Base-by-base conservation (phyloP, 2,329 filamentous ascomycete genomes). In the Westerdykella sp. region DNA sequence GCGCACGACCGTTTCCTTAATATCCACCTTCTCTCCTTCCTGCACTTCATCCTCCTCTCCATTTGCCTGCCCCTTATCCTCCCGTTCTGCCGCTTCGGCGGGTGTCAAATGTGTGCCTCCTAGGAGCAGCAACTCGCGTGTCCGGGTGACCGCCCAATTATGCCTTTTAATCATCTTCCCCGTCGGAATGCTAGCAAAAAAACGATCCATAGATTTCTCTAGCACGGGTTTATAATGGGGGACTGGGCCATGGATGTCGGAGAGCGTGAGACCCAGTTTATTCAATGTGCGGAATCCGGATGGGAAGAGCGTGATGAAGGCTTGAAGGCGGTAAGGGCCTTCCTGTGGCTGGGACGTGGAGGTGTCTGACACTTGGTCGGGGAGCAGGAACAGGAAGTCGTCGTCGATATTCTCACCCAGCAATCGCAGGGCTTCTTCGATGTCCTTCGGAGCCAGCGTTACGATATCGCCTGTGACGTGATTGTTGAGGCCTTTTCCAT, bases 161-260 rank as follows among this genome's bases (percentile, higher is more conserved):
- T 66, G 65, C 5, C 81, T 64, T 56, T 73, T 73, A 1, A 83
- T 77, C 11, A 75, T 69, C 48, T 69, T 73, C 1, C 79, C 79
- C 1, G 72, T 67, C 10, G 76, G 72, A 0, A 83, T 39, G 11
- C 61, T 59, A 1, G 73, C 70, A 56, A 83, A 83, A 62, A 78
- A 83, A 1, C 76, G 66, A 55, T 84, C 79, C 80, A 83, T 83
- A 40, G 70, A 74, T 39, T 67, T 72, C 52, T 77, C 75, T 0
- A 84, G 53, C 53, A 80, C 82, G 37, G 69, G 60, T 25, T 56
- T 63, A 55, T 83, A 83, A 6, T 73, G 71, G 0, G 80, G 80
- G 0, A 83, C 78, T 0, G 79, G 79, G 0, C 38, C 59, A 54
- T 84, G 80, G 50, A 84, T 83, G 22, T 71, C 69, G 0, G 72